These are phyloP conservation scores for Tricholoma terreum DNA, from an alignment of 768 basidiomycete species.

Conservation along the genomic window DNA sequence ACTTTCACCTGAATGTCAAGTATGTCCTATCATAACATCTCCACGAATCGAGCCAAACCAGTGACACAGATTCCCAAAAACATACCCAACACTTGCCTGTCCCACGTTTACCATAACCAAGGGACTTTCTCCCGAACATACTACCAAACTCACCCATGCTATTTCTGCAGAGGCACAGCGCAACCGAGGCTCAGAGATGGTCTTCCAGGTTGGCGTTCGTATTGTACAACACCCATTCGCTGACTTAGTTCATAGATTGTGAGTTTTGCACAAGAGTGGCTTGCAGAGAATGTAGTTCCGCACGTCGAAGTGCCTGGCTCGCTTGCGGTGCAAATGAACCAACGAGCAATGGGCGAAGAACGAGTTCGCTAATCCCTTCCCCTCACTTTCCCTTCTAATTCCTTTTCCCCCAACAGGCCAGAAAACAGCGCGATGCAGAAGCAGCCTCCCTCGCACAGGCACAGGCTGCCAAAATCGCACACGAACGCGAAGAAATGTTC, in stretches of 20 bases:
- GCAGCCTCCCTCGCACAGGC: conserved; percentile 51
- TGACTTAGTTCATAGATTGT: conserved; percentile 45
- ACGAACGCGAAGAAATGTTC: conserved; percentile 64
- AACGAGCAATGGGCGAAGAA: conserved; percentile 68
- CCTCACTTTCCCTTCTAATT: neutral
- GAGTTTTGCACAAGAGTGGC: conserved; percentile 69
- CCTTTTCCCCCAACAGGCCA: conserved; percentile 36
- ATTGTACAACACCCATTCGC: too few species aligned
- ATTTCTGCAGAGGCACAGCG: conserved; percentile 67
- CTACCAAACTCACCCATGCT: conserved; percentile 52
- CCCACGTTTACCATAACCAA: conserved; percentile 69
- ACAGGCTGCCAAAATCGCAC: conserved; percentile 49
- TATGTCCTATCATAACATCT: conserved; percentile 29
- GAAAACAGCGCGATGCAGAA: conserved; percentile 52
- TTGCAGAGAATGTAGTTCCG: conserved; percentile 52
- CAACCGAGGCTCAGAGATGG: conserved; percentile 68
- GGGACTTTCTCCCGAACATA: conserved; percentile 57
- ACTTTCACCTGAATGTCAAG: conserved; percentile 69
- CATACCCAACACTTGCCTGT: conserved; percentile 71
- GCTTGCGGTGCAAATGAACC: conserved; percentile 75
- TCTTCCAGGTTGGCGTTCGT: conserved; percentile 58
- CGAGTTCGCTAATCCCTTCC: conserved; percentile 36
- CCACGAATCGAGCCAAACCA: neutral
- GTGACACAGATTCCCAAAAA: conserved; percentile 65
- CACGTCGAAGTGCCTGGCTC: conserved; percentile 63